Evolutionary conservation across 345 rosid species (phyloP), one percentile per base, ranked within the genome.

Genomic region (Camelina hispida): DNA sequence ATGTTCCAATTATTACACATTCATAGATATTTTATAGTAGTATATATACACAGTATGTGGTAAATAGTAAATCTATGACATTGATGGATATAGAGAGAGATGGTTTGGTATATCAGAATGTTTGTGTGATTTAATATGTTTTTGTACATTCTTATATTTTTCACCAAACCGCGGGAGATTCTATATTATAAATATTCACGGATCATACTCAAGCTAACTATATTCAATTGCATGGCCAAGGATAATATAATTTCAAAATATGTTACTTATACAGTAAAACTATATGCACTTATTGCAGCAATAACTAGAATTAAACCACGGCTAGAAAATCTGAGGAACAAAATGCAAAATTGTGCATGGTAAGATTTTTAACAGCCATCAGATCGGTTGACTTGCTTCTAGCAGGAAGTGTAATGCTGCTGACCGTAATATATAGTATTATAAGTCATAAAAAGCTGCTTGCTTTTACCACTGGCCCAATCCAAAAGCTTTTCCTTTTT

Each of bases 401-500:
- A 32, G 9, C 18, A 54, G 37, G 34, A 37, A 47, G 9, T 44
- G 20, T 62, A 20, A 14, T 70, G 71, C 69, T 77, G 80, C 30
- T 28, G 30, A 76, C 71, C 37, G 17, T 32, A 16, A 14, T n/a
- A 40, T 52, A 51, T 30, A 42, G 4, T 28, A 61, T 8, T 34
- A 34, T 6, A 34, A 1, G 48, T 23, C 71, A 63, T 7, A 35
- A 55, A 62, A 70, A 34, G 54, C 69, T 52, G 65, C 44, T 14
- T 69, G 70, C 68, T 67, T 67, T 67, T 67, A 42, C 69, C 15
- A 75, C 71, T 46, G 66, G 30, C 71, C 66, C 66, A 62, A 35
- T 47, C 55, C 30, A 68, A 40, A 57, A 14, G 35, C 16, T 40
- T 59, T 37, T 15, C 12, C 44, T 18, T 28, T 75, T 75, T 51